phyloP scores from a whole-genome alignment of 805 yeast genomes.

The Metschnikowia baotianmanensis region DNA sequence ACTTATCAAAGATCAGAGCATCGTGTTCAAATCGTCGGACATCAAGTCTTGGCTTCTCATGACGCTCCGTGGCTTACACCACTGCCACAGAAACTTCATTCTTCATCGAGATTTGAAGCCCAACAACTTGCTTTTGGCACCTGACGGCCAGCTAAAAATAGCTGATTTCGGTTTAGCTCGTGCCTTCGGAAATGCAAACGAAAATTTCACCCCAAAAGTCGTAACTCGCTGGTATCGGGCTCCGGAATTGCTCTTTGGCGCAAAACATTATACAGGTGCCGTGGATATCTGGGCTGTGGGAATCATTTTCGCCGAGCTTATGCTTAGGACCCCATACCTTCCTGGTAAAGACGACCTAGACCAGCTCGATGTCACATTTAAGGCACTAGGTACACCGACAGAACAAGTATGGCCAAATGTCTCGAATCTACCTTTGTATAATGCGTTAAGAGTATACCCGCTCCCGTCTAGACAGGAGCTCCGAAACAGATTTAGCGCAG shows the following conservation, averaged over 20 bases:
- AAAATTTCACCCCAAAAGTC: constrained; percentile 83
- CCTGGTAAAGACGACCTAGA: constrained; percentile 91
- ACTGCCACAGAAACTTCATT: constrained; percentile 88
- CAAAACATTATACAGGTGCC: constrained; percentile 43
- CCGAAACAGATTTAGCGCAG: constrained; percentile 83
- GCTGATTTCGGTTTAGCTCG: constrained; percentile 98
- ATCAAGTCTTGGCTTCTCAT: constrained; percentile 91
- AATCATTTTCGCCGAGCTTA: constrained; percentile 86
- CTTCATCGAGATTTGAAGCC: constrained; percentile 94
- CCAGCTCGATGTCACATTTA: constrained; percentile 89
- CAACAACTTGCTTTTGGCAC: constrained; percentile 81
- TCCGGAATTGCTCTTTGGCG: constrained; percentile 50
- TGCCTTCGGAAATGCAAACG: constrained; percentile 69
- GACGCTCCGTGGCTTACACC: constrained; percentile 93
- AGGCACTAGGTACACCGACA: constrained; percentile 95
- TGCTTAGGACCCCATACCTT: constrained; percentile 91
- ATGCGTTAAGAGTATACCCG: constrained; percentile 73
- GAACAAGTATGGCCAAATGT: constrained; percentile 92
- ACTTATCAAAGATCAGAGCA: constrained; percentile 73
- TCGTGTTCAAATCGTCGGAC: constrained; percentile 81
- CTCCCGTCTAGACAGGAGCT: constrained; percentile 79
- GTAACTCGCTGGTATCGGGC: constrained; percentile 98
- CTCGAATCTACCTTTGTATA: constrained; percentile 71
- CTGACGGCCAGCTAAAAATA: constrained; percentile 82
- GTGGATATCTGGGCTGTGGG: constrained; percentile 48